Base-by-base conservation (phyloP, 768 basidiomycete genomes). In the Lactifluus volemus region DNA sequence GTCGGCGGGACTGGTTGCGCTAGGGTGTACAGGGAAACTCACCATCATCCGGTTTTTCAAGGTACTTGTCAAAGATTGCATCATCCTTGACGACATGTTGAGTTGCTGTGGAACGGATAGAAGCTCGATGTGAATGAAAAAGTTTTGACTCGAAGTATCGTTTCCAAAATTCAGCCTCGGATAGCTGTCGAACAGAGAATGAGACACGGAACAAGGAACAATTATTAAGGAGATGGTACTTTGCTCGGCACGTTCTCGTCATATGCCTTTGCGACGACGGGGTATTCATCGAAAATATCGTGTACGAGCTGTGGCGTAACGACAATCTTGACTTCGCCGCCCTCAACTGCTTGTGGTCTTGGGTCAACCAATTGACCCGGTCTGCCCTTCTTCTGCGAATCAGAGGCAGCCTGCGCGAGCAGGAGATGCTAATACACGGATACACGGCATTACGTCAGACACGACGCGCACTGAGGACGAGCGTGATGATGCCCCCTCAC, bases 231-330 rank as follows among this genome's bases (percentile, higher is more conserved):
- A 36, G 19, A 21, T 12, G 60, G 63, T 76, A 88, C 94, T 79
- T 89, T 88, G 65, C 74, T 81, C 3, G 96, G 94, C 1, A 98
- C 95, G 66, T 95, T 94, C 69, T 96, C 94, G 61, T 77, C 86
- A 68, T 97, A 96, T 0, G 94, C 96, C 72, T 84, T 89, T 44
- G 88, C 86, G 12, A 98, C 92, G 36, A 97, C 88, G 2, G 97
- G 95, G 70, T 94, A 98, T 75, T 97, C 95, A 65, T 98, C 94
- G 68, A 99, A 99, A 52, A 98, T 93, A 68, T 98, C 96, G 67
- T 91, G 85, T 38, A 96, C 89, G 49, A 98, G 80, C 72, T 94
- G 91, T 15, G 89, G 89, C 3, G 93, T 95, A 51, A 96, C 87
- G 64, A 87, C 83, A 64, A 94, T 91, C 72, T 91, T 95, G 69